Evolutionary conservation across 176 grass and related monocot genomes (phyloP), one percentile per base, ranked within the genome.

Genomic region (Musa beccarii): DNA sequence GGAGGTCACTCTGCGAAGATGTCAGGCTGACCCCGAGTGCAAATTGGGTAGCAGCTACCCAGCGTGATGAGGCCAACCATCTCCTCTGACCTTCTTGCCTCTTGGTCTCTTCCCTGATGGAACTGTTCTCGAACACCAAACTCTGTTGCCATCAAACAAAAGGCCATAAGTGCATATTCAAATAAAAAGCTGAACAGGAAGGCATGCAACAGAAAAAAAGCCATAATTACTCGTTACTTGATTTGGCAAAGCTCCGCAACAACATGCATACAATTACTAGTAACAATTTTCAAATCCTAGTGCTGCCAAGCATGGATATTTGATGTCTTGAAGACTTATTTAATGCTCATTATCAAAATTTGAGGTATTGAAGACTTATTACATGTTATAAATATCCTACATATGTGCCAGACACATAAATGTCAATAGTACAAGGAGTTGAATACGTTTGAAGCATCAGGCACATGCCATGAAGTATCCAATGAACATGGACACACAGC

Each of bases 1-100:
- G 95, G 71, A 99, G 86, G 79, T 89, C 95, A 78, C 82, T 88
- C 53, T 99, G 86, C 14, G 91, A 94, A 25, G 95, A 99, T 53
- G 90, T 77, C 8, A 99, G 81, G 79, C 82, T 94, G 73, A 86
- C 77, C 50, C 86, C 84, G 29, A 99, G 91, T 10, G 91, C 91
- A 75, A 84, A 87, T 80, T 99, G 90, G 4, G 88, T 86, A 57
- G 91, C 95, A 53, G 82, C 82, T n/a, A 91, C 91, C 95, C 95
- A 99, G 59, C 95, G 86, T 66, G 92, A 87, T 23, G 95, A 91
- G 8, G 90, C 91, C 69, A 87, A 81, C 95, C 86, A 99, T 75
- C 57, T 88, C 79, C 83, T 99, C 52, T 89, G 90, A 56, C 87
- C 87, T 78, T 96, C 89, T 77, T 86, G 89, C 73, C 80, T 51